Conservation (phyloP, 805 yeast genomes). For the Wickerhamomyces rabaulensis region DNA sequence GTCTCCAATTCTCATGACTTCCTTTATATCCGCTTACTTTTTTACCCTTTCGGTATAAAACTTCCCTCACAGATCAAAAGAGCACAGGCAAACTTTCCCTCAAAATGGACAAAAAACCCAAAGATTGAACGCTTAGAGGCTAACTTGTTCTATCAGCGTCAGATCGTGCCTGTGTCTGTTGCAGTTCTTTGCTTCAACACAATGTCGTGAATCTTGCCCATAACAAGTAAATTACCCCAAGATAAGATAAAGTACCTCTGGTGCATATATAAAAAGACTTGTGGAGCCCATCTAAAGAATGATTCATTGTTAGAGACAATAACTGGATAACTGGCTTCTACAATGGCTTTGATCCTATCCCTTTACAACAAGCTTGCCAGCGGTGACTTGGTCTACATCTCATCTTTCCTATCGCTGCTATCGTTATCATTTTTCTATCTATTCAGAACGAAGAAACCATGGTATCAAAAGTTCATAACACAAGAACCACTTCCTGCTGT, state of each 20-base stretch:
- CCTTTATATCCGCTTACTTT: not conserved
- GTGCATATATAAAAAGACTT: not conserved
- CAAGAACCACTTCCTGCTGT: conserved; percentile 28
- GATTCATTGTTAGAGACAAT: too few species aligned
- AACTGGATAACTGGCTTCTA: not conserved
- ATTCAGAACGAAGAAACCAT: not conserved
- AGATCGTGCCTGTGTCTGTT: not conserved
- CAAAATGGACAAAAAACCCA: not conserved
- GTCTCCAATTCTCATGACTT: too few species aligned
- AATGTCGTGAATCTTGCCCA: not conserved
- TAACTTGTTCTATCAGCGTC: not conserved
- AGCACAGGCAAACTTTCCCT: not conserved
- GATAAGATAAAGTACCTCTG: not conserved
- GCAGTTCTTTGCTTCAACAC: not conserved
- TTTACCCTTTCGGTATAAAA: not conserved
- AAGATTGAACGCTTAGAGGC: not conserved
- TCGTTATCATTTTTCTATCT: not conserved
- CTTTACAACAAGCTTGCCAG: not conserved
- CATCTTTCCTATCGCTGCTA: not conserved
- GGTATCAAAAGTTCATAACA: conserved; percentile 1
- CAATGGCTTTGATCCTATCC: not conserved
- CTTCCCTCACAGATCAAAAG: not conserved
- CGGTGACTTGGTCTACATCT: not conserved
- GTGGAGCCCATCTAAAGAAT: too few species aligned
- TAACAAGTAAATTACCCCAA: not conserved